These are phyloP conservation scores for Cryphonectria naterciae DNA, from an alignment of 2,329 filamentous ascomycete genomes.

Conservation along the genomic window DNA sequence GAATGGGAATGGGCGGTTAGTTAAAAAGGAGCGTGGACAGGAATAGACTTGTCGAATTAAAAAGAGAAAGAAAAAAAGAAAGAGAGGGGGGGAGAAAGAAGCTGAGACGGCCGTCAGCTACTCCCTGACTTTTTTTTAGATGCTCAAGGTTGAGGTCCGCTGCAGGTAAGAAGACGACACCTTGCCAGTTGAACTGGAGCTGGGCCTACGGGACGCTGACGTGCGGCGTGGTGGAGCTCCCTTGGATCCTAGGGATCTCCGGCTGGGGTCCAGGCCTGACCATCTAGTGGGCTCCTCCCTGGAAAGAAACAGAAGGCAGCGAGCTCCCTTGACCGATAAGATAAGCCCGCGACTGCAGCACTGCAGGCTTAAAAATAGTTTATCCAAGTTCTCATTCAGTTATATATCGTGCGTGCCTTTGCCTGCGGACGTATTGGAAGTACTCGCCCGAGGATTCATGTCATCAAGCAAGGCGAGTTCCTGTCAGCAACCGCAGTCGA, in stretches of 20 bases:
- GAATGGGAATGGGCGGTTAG: not conserved
- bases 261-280: not conserved
- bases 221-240: conserved; percentile 13
- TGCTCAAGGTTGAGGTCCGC: not conserved
- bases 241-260: conserved; percentile 8
- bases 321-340: conserved; percentile 9
- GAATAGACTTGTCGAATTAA: conserved; percentile 10
- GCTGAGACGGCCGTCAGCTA: conserved; percentile 12
- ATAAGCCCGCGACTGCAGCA: not conserved
- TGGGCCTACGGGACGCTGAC: conserved; percentile 7
- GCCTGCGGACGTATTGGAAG: not conserved
- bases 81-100: not conserved
- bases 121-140: conserved; percentile 15
- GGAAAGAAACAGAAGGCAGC: not conserved
- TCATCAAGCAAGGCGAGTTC: not conserved
- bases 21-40: conserved; percentile 11
- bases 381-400: not conserved
- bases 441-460: not conserved
- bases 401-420: not conserved
- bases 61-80: not conserved
- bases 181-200: conserved; percentile 14
- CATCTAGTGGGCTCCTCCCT: not conserved
- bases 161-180: conserved; percentile 15
- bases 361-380: not conserved
- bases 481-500: not conserved